Evolutionary conservation across 495 filamentous ascomycete species (phyloP).

Genomic region (Hyaloscypha finlandica): DNA sequence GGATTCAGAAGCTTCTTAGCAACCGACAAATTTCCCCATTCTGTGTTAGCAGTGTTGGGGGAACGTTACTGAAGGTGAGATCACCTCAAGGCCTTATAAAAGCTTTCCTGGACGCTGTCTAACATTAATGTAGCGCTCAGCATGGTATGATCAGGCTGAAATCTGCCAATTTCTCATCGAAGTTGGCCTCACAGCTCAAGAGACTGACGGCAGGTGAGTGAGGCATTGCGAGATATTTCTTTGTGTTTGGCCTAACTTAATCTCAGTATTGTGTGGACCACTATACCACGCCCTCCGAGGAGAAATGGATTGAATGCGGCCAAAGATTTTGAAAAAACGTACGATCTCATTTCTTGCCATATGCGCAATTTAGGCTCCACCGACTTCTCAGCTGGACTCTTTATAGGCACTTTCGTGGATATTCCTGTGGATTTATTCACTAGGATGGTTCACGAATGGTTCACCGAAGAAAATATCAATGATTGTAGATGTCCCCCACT

Average conservation of each 20-base stretch:
- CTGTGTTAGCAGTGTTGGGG: neutral
- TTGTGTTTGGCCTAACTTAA: neutral
- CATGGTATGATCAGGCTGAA: neutral
- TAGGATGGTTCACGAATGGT: neutral
- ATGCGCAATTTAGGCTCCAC: neutral
- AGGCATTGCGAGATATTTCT: neutral
- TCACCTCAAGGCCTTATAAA: neutral
- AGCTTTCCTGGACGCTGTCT: neutral
- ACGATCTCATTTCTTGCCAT: neutral
- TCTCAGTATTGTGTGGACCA: neutral
- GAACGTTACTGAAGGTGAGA: constrained; percentile 14
- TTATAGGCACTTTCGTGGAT: neutral
- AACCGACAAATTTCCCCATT: constrained; percentile 3
- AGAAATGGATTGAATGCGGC: no score
- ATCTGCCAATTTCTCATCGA: neutral
- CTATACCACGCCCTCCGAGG: no score
- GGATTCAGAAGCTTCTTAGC: constrained; percentile 6
- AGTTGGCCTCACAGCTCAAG: neutral
- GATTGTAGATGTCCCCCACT: neutral
- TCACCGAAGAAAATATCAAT: neutral
- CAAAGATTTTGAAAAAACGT: neutral
- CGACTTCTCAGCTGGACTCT: neutral
- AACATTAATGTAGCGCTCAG: neutral
- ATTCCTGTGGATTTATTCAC: neutral
- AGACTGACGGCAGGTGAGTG: neutral